A percentile compares a stretch with the other conserved stretches of the same genome.
Evolutionary conservation across 495 filamentous ascomycete species (phyloP).

Genomic region (Penicillium desertorum): DNA sequence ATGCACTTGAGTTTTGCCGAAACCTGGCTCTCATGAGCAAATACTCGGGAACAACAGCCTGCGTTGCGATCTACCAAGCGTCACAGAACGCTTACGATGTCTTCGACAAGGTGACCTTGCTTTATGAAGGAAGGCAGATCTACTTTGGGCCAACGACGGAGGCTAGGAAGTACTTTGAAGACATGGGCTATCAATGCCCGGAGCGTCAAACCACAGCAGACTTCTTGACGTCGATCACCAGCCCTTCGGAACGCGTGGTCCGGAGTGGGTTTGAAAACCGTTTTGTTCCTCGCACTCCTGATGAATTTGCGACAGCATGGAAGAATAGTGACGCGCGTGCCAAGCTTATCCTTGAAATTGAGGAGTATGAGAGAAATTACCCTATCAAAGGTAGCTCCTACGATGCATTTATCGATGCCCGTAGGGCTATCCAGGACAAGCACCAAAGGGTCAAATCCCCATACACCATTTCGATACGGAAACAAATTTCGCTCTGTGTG

Average conservation of each 20-base stretch:
- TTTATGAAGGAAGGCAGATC: slow-evolving; percentile 63
- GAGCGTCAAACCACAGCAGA: slow-evolving; percentile 61
- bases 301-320: slow-evolving; percentile 64
- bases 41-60: slow-evolving; percentile 63
- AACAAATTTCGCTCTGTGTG: neutral
- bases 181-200: slow-evolving; percentile 58
- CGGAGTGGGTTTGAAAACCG: slow-evolving; percentile 56
- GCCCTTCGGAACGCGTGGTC: slow-evolving; percentile 57
- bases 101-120: slow-evolving; percentile 59
- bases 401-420: slow-evolving; percentile 43
- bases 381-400: slow-evolving; percentile 29
- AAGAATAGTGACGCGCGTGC: slow-evolving; percentile 49
- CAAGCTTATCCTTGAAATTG: slow-evolving; percentile 46
- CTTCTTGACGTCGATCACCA: slow-evolving; percentile 70
- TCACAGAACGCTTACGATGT: slow-evolving; percentile 71
- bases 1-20: slow-evolving; percentile 67
- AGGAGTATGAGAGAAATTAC: slow-evolving; percentile 32
- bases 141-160: slow-evolving; percentile 57
- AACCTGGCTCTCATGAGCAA: slow-evolving; percentile 68
- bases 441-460: neutral
- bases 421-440: slow-evolving; percentile 21
- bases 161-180: slow-evolving; percentile 59
- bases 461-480: neutral
- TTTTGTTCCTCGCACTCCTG: slow-evolving; percentile 60
- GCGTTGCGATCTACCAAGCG: slow-evolving; percentile 78